These are phyloP conservation scores for Oleoguttula mirabilis DNA, from an alignment of 495 filamentous ascomycete species.

Conservation along the genomic window DNA sequence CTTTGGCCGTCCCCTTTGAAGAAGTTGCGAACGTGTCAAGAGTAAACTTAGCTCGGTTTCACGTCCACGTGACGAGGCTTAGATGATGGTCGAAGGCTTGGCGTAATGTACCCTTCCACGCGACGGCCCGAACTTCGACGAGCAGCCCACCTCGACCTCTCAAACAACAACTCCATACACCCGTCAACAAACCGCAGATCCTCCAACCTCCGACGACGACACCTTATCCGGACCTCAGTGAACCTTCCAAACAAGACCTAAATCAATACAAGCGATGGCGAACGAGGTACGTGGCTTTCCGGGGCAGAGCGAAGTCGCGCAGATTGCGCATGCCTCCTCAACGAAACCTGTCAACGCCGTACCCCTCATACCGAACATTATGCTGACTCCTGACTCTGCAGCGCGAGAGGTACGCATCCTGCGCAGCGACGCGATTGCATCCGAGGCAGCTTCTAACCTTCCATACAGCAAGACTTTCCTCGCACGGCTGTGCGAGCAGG, in stretches of 20 bases:
- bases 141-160: too few relatives aligned
- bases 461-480: constrained; percentile 96
- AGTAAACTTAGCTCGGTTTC: too few relatives aligned
- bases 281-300: constrained; percentile 18
- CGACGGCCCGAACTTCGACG: too few relatives aligned
- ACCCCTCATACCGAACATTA: not conserved
- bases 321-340: constrained; percentile 4
- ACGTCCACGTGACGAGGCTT: too few relatives aligned
- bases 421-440: not conserved
- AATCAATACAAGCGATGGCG: constrained; percentile 7
- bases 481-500: constrained; percentile 99
- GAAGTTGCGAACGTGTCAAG: too few relatives aligned
- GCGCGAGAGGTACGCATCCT: constrained; percentile 17
- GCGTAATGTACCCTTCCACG: too few relatives aligned
- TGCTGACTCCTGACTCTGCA: constrained; percentile 11
- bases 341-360: constrained; percentile 3
- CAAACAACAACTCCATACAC: too few relatives aligned
- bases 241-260: not conserved
- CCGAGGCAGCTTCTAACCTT: constrained; percentile 29
- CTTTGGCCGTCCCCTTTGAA: too few relatives aligned
- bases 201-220: too few relatives aligned
- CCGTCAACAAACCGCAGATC: not conserved
- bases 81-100: too few relatives aligned
- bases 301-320: too few relatives aligned
- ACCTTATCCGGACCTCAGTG: too few relatives aligned